Base-by-base conservation (phyloP, 2,329 filamentous ascomycete species). In the Aspergillus fructus region DNA sequence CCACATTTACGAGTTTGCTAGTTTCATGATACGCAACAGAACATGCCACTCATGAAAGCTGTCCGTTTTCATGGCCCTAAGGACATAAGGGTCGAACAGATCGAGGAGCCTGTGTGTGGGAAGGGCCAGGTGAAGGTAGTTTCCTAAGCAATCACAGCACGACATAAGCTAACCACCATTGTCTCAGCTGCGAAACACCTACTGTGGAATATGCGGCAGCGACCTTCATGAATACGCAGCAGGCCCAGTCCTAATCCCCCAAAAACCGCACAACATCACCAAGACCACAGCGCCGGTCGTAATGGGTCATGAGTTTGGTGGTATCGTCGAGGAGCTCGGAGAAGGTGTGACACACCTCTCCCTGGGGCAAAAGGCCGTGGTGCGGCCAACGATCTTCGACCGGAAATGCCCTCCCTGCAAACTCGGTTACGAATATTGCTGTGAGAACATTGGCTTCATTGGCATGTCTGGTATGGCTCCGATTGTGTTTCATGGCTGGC, bases 221-320 rank as follows among this genome's bases (percentile, higher is more conserved):
- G 67, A 83, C 61, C 66, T 82, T 4, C 81, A 84, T 62, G 81
- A 85, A 67, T 85, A 80, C 63, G 71, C 80, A 33, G 74, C 76
- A 15, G 78, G 76, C 1, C 75, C 76, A 13, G 80, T 74, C 19
- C 79, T 84, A 68, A 78, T 80, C 1, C 82, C 83, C 3, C 59
- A 64, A n/a, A 56, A 60, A 19, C 83, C 85, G 0, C 85, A 89
- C 64, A 80, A 79, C 2, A 70, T 88, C 21, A 88, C 85, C 0
- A 75, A 79, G 23, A 81, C 84, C 53, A 76, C 74, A 0, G 77
- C 83, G 39, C 86, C 85, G 1, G 77, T 88, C 13, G 85, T 79
- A 0, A 75, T 89, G 15, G 86, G 87, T 23, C 86, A 89, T 65
- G 87, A 89, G 65, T 86, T 89, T 69, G 81, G 79, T 3, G 86